These are phyloP conservation scores for Peterozyma toletana DNA, from an alignment of 805 yeast genomes.

Conservation along the genomic window DNA sequence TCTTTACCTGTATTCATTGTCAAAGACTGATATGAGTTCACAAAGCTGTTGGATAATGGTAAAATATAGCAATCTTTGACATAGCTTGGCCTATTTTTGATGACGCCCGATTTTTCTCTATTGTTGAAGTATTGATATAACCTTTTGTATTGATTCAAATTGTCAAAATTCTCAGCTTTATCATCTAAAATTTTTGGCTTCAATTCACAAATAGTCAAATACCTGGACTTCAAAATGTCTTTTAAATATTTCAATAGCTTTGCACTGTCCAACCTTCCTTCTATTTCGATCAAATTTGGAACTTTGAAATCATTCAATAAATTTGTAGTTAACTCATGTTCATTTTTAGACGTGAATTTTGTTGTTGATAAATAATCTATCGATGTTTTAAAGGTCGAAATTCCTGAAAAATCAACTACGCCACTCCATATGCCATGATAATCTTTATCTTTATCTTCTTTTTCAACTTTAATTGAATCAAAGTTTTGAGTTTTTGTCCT, in stretches of 20 bases:
- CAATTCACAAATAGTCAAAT: conserved; percentile 45
- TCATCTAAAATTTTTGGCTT: conserved; percentile 15
- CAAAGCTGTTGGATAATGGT: conserved; percentile 19
- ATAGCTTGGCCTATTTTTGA: conserved; percentile 37
- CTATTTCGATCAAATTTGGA: conserved; percentile 23
- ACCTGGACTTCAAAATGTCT: conserved; percentile 39
- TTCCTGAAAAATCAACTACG: conserved; percentile 10
- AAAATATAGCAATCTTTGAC: conserved; percentile 62
- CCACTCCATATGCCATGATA: conserved; percentile 9
- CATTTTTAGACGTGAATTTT: background rate
- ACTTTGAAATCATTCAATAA: conserved; percentile 2
- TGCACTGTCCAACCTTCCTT: conserved; percentile 52
- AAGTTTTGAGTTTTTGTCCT: conserved; percentile 7
- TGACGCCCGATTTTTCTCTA: conserved; percentile 51
- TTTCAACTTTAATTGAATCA: background rate
- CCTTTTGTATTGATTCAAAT: conserved; percentile 18
- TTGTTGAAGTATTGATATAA: conserved; percentile 39
- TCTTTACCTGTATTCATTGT: background rate
- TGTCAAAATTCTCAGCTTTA: conserved; percentile 16
- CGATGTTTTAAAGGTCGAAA: conserved; percentile 6
- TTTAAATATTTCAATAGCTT: conserved; percentile 53
- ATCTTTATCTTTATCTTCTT: conserved; percentile 4
- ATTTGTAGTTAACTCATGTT: background rate
- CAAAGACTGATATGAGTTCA: no score
- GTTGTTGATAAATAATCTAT: conserved; percentile 6